Evolutionary conservation across 225 moss, liverwort and hornwort species (phyloP), one percentile per base, ranked within the genome.

Genomic region (Bryum argenteum): DNA sequence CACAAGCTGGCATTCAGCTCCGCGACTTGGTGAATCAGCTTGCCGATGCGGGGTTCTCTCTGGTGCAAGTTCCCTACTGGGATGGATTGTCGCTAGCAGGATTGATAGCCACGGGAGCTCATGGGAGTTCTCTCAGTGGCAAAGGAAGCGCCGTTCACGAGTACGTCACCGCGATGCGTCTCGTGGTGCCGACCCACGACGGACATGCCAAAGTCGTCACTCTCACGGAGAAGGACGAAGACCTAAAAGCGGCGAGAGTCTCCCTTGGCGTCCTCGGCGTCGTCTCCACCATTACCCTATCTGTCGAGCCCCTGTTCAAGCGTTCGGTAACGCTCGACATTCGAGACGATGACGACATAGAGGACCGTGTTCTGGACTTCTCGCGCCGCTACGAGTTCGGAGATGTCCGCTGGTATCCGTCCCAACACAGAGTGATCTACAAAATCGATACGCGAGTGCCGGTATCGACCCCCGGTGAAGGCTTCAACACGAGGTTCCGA

Each of bases 331-430:
- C 74, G 20, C 44, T 81, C 8, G 73, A 82, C 33, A 67, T 80
- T 42, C 58, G 52, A 12, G 68, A 71, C 10, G 85, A 89, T 60
- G 50, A 23, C 33, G 53, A 67, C 38, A 62, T 89, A 66, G 89
- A 85, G 61, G 59, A 66, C 18, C 42, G 43, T 0, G 22, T 89
- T 4, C 19, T 78, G 14, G 48, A 48, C 4, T 45, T 85, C 21
- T 78, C 70, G 6, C 56, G 56, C 0, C 19, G n/a, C 3, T 71
- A 74, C 48, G 89, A 83, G 56, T 89, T 89, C 45, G 85, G 85
- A 55, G 81, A 85, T 44, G 85, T 79, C 21, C 60, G 40, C 15
- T 86, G 89, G 89, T 86, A 59, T 65, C 89, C 85, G 37, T 72
- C 76, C 1, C 63, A 63, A 44, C 71, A 71, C 4, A 71, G 39